Evolutionary conservation across 1,139 yeast species (phyloP).

Genomic region (Suhomyces coccinellae): DNA sequence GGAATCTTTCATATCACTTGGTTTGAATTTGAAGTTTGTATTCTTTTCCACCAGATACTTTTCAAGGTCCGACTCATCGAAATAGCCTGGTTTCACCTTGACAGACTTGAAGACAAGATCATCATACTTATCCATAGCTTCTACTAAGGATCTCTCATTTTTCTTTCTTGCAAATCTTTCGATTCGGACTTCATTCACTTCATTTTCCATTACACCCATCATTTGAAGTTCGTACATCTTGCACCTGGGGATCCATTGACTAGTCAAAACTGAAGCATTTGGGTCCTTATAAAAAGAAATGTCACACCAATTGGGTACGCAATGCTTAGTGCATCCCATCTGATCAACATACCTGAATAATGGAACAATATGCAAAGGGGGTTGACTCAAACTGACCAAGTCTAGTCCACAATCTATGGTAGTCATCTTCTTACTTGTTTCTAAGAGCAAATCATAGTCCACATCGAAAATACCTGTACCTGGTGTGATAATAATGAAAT

Average conservation of each 20-base stretch:
- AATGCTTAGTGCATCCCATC: constrained; percentile 58
- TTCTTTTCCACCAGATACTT: constrained; percentile 9
- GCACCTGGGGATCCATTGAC: constrained; percentile 88
- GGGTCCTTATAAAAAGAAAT: constrained; percentile 79
- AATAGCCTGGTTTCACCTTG: constrained; percentile 14
- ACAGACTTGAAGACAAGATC: constrained; percentile 45
- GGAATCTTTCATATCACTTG: constrained; percentile 18
- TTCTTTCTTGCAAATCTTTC: constrained; percentile 45
- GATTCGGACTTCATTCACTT: constrained; percentile 63
- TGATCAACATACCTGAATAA: constrained; percentile 64
- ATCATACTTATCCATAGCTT: constrained; percentile 66
- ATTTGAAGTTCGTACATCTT: constrained; percentile 93
- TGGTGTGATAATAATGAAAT: constrained; percentile 82
- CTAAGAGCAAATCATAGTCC: constrained; percentile 71
- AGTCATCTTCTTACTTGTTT: constrained; percentile 73
- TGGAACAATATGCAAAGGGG: constrained; percentile 92
- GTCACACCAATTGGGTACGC: constrained; percentile 94
- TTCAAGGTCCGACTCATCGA: constrained; percentile 12
- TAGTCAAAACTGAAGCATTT: constrained; percentile 35
- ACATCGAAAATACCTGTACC: constrained; percentile 95
- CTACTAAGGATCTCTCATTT: constrained; percentile 38
- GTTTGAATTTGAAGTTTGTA: constrained; percentile 7
- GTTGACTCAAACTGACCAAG: constrained; percentile 82
- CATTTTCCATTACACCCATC: constrained; percentile 98
- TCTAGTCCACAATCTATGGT: constrained; percentile 86